phyloP scores from a whole-genome alignment of 495 filamentous ascomycete species.

The Extremus antarcticus region DNA sequence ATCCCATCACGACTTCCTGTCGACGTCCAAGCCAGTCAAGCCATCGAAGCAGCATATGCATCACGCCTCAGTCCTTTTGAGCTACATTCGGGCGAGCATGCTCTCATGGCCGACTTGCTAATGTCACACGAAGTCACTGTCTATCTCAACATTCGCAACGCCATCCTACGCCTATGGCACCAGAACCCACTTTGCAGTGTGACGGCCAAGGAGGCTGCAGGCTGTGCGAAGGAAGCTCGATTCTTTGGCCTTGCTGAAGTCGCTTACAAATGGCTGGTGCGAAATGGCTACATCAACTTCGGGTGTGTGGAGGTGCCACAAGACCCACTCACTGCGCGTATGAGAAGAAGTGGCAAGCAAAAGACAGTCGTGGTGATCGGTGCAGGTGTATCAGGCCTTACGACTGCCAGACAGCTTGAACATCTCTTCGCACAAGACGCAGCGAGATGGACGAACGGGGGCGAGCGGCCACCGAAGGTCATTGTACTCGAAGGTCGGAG shows the following conservation, averaged over 20 bases:
- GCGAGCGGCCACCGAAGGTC: conserved; percentile 59
- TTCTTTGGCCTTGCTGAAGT: conserved; percentile 85
- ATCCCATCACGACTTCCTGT: conserved; percentile 14
- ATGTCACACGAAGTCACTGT: conserved; percentile 82
- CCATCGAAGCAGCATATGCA: conserved; percentile 74
- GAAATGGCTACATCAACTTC: conserved; percentile 93
- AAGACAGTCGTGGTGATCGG: conserved; percentile 78
- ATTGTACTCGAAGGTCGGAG: conserved; percentile 78
- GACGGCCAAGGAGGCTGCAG: conserved; percentile 75
- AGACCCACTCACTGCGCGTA: conserved; percentile 26
- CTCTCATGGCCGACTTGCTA: conserved; percentile 65
- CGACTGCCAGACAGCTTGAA: conserved; percentile 85
- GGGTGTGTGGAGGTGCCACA: conserved; percentile 68
- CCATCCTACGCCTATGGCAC: conserved; percentile 83
- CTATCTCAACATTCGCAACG: conserved; percentile 96
- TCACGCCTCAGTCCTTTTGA: conserved; percentile 84
- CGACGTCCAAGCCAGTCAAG: conserved; percentile 64
- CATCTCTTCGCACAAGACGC: conserved; percentile 68
- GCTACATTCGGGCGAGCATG: conserved; percentile 76
- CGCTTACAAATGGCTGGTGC: conserved; percentile 83
- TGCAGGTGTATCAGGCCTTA: conserved; percentile 87
- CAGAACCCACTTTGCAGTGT: conserved; percentile 83
- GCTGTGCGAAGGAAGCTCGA: conserved; percentile 81
- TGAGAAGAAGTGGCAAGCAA: conserved; percentile 38
- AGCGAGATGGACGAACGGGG: conserved; percentile 47